These are phyloP conservation scores for Eimeria acervulina DNA, from an alignment of 169 alveolate genomes.

Conservation along the genomic window DNA sequence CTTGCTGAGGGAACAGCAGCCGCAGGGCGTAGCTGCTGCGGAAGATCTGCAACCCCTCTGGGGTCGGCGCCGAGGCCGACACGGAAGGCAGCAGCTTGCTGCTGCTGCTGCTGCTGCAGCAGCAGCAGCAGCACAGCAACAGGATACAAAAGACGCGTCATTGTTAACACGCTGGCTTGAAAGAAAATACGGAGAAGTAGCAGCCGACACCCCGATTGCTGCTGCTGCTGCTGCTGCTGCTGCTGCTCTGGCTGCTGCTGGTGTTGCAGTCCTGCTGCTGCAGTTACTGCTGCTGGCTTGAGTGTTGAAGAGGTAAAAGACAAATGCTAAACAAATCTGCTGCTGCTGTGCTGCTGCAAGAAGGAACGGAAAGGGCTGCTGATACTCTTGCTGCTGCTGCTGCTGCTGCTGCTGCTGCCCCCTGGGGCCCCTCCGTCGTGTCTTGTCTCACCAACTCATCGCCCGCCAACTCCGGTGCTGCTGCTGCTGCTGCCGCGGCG, in stretches of 20 bases:
- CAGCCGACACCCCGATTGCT: conserved; percentile 59
- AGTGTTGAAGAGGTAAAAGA: not conserved
- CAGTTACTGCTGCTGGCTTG: not conserved
- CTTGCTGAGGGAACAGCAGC: not conserved
- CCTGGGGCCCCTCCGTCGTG: not conserved
- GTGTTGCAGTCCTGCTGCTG: not conserved
- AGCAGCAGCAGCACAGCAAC: too few species aligned
- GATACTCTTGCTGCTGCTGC: too few species aligned
- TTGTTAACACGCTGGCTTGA: not conserved
- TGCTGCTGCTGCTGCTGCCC: too few species aligned
- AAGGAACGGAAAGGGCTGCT: too few species aligned
- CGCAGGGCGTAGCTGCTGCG: conserved; percentile 44
- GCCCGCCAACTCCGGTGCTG: not conserved
- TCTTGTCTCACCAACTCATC: not conserved
- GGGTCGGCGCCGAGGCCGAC: conserved; percentile 38
- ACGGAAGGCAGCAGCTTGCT: not conserved
- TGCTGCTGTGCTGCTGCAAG: too few species aligned
- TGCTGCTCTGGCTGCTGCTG: too few species aligned
- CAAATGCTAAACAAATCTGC: too few species aligned
- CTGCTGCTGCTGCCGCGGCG: too few species aligned
- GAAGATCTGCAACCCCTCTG: not conserved
- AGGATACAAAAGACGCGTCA: not conserved
- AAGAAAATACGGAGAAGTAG: not conserved
- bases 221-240: conserved; percentile 23
- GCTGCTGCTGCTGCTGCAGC: too few species aligned